Base-by-base conservation (phyloP, 2,329 filamentous ascomycete genomes). In the Penicillium sp. region DNA sequence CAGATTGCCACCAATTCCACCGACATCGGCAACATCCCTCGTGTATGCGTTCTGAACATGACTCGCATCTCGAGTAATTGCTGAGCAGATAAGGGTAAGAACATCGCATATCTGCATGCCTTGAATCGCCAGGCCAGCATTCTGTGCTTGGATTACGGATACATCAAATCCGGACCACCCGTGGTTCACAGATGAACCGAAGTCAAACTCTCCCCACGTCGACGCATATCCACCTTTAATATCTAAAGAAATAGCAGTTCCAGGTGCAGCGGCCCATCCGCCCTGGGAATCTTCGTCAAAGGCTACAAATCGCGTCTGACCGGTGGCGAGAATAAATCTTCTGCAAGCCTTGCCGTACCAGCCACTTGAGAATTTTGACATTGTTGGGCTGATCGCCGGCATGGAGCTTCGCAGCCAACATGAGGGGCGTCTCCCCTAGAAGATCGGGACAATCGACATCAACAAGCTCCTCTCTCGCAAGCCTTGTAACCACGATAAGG, bases 171-270 rank as follows among this genome's bases (percentile, higher is more conserved):
- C 69, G 48, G 67, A 69, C 65, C 64, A 68, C 37, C 57, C 65
- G 18, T 51, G 45, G 58, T 72, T 72, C 29, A 49, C 54, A 20
- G 46, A 37, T 43, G 61, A 67, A 27, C 60, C 63, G 41, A 72
- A 69, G 56, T 71, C 69, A 51, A 72, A 71, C 51, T 72, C 69
- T 31, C 68, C 69, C 67, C 67, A 72, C 37, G 69, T 72, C 50
- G 56, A 58, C 23, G 67, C 58, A 27, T 67, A 71, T 6, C 57
- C 64, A 49, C 69, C 69, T 23, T 51, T 41, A 54, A 63, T 56
- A 56, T 64, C 62, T 20, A 51, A 69, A 41, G 69, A 67, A n/a
- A 71, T 55, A 14, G 46, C 42, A 22, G 56, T 56, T 31, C 59
- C 61, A 14, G 50, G 11, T 1, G 66, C 62, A 6, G 72, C 70